Conservation (phyloP, 163 green algal species). For the Chlorella variabilis region DNA sequence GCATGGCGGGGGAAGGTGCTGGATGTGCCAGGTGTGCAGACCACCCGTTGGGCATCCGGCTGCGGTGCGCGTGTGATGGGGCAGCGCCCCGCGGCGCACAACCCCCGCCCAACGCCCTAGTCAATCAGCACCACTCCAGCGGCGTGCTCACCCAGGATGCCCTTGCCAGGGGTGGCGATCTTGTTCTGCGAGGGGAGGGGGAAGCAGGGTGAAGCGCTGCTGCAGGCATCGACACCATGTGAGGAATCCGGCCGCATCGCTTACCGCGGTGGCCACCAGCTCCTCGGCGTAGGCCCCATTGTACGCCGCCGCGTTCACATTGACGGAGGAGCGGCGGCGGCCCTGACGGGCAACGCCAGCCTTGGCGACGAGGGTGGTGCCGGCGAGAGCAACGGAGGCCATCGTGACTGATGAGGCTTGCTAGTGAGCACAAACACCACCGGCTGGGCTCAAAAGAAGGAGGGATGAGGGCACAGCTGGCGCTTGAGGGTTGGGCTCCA, state of each 20-base stretch:
- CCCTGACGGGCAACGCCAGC: background rate
- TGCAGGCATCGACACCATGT: background rate
- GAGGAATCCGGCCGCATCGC: background rate
- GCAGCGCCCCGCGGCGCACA: too few relatives aligned
- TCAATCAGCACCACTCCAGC: constrained; percentile 68
- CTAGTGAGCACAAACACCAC: too few relatives aligned
- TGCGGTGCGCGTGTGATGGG: background rate
- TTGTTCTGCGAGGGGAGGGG: constrained; percentile 69
- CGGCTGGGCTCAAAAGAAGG: too few relatives aligned
- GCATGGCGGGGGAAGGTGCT: background rate
- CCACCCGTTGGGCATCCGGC: background rate
- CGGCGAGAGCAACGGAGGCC: background rate
- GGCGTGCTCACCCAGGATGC: constrained; percentile 80
- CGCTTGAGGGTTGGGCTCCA: too few relatives aligned
- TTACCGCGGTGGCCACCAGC: constrained; percentile 31
- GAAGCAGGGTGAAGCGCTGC: background rate
- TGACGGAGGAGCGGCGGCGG: background rate
- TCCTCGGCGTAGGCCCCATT: constrained; percentile 31
- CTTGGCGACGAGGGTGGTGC: constrained; percentile 1
- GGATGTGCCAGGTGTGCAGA: background rate
- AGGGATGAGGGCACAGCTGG: too few relatives aligned
- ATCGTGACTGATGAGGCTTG: too few relatives aligned
- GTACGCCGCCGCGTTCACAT: constrained; percentile 25
- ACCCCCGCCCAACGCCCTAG: too few relatives aligned
- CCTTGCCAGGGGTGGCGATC: constrained; percentile 86